These are phyloP conservation scores for Fomitopsis betulina DNA, from an alignment of 1,284 basidiomycete species.

Conservation along the genomic window DNA sequence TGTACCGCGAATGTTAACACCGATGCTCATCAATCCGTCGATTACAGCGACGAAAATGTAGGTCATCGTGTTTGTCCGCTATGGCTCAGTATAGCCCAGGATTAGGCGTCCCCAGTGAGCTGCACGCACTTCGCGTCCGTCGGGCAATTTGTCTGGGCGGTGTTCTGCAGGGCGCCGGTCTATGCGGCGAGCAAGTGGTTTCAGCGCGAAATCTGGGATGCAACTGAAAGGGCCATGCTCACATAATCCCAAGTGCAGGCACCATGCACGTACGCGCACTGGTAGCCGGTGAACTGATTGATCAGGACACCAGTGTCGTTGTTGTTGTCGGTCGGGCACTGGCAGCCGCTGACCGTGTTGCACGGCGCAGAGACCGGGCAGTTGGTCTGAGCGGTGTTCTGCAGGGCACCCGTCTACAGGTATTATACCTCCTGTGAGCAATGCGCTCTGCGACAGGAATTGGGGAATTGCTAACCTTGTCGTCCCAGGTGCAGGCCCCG, in stretches of 20 bases:
- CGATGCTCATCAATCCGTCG: too few species aligned
- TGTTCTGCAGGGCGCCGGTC: constrained; percentile 15
- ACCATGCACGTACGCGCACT: constrained; percentile 21
- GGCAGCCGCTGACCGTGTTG: constrained; percentile 16
- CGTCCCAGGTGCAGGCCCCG: constrained; percentile 13
- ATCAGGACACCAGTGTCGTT: constrained; percentile 20
- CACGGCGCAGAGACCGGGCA: constrained; percentile 19
- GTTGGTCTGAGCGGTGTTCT: constrained; percentile 21
- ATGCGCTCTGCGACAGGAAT: background rate
- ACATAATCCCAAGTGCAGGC: constrained; percentile 24
- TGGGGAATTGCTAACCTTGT: constrained; percentile 3
- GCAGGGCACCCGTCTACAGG: constrained; percentile 14
- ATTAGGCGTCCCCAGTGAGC: constrained; percentile 9
- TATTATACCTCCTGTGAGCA: background rate
- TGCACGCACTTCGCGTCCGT: constrained; percentile 7
- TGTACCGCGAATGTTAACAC: too few species aligned
- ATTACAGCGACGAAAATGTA: too few species aligned
- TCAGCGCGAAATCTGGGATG: background rate
- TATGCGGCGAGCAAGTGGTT: background rate
- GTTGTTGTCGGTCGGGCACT: constrained; percentile 17
- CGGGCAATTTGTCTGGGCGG: constrained; percentile 18
- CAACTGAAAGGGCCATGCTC: background rate
- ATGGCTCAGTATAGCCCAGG: too few species aligned
- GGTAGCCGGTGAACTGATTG: constrained; percentile 23
- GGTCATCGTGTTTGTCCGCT: too few species aligned